Percentiles rank a stretch among this genome's conserved stretches.
phyloP scores from a whole-genome alignment of 2,329 filamentous ascomycete genomes.

The Calonectria fujianensis region DNA sequence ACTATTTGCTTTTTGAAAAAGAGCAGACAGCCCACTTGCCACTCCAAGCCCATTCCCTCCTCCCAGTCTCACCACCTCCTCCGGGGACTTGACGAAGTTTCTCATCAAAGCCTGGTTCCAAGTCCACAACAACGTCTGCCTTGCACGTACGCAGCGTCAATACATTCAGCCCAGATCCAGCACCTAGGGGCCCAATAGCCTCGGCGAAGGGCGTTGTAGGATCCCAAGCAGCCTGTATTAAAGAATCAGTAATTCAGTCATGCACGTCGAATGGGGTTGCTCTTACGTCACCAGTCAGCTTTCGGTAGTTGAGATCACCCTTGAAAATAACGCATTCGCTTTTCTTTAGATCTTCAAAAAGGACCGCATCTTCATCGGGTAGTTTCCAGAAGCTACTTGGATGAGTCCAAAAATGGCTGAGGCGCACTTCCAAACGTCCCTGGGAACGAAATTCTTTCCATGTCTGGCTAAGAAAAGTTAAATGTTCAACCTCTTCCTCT shows the following conservation, averaged over 20 bases:
- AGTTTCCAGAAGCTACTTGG: slow-evolving; percentile 9
- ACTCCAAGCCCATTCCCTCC: slow-evolving; percentile 8
- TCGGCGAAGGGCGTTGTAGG: background rate
- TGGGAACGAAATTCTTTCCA: background rate
- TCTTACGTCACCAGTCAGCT: slow-evolving; percentile 9
- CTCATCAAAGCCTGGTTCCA: background rate
- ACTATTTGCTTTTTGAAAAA: slow-evolving; percentile 1
- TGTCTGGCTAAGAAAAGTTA: background rate
- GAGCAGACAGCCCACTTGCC: slow-evolving; percentile 18
- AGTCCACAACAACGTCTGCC: background rate
- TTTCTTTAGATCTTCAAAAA: slow-evolving; percentile 11
- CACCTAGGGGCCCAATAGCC: background rate
- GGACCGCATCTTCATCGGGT: background rate
- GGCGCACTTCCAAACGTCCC: background rate
- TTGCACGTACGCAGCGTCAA: slow-evolving; percentile 8
- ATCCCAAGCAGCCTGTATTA: background rate
- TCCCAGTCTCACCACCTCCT: background rate
- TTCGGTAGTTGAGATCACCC: slow-evolving; percentile 13
- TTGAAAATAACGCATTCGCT: slow-evolving; percentile 10
- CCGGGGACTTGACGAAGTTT: background rate
- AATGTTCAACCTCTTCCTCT: background rate
- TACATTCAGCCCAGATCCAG: background rate
- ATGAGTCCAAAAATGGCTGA: background rate
- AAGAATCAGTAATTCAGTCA: background rate
- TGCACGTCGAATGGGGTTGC: no score